Conservation (phyloP, 2,329 filamentous ascomycete genomes). For the Aspergillus oerlinghausenensis region DNA sequence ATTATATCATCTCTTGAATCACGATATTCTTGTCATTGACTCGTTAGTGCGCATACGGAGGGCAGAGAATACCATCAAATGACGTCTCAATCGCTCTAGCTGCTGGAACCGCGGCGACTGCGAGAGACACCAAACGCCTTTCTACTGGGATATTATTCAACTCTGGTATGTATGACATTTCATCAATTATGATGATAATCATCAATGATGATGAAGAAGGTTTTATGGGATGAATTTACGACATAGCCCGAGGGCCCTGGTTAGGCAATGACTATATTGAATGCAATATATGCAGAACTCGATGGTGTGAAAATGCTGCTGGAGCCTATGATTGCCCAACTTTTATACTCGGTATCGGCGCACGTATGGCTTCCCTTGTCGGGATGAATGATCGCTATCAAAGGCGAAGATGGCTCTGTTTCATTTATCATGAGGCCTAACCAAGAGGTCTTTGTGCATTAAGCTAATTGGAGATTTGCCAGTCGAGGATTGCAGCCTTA, state of each 20-base stretch:
- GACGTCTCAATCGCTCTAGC: neutral
- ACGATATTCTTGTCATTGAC: neutral
- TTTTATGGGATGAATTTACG: neutral
- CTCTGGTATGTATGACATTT: neutral
- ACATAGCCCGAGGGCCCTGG: neutral
- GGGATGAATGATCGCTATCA: neutral
- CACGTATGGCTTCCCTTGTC: neutral
- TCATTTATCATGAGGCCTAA: neutral
- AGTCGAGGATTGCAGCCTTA: neutral
- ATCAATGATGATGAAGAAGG: neutral
- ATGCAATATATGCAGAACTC: neutral
- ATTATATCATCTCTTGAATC: neutral
- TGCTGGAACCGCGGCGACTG: neutral
- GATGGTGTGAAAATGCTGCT: neutral
- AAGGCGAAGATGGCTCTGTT: neutral
- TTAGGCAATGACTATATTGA: neutral
- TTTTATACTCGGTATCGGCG: neutral
- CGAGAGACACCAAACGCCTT: neutral
- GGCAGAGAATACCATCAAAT: no score
- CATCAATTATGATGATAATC: neutral
- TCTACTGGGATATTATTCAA: neutral
- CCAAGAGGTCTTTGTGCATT: neutral
- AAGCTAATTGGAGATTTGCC: neutral
- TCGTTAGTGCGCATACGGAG: no score
- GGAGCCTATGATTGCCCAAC: neutral